These are phyloP conservation scores for Rhodomyrtus psidioides DNA, from an alignment of 441 rosid species.

Conservation along the genomic window DNA sequence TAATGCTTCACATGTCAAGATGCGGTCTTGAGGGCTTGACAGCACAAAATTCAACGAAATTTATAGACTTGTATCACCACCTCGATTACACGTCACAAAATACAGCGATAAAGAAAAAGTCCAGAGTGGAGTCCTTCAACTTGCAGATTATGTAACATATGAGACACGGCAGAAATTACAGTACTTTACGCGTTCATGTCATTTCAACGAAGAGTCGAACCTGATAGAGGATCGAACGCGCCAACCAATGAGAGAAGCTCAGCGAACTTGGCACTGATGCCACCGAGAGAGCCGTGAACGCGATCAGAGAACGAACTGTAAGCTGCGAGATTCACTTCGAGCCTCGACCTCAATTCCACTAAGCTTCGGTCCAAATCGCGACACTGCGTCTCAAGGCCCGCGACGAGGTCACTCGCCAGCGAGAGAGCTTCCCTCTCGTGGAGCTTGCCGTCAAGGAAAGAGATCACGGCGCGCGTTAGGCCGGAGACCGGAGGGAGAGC, in stretches of 20 bases:
- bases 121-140: not conserved
- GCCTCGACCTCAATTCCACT: conserved; percentile 38
- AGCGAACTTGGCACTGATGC: conserved; percentile 37
- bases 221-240: conserved; percentile 26
- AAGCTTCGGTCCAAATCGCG: conserved; percentile 46
- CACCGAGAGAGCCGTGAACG: conserved; percentile 21
- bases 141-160: not conserved
- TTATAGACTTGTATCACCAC: not conserved
- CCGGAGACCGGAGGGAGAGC: conserved; percentile 37
- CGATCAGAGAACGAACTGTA: conserved; percentile 67
- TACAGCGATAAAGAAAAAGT: not conserved
- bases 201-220: conserved; percentile 6
- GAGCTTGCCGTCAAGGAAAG: conserved; percentile 51
- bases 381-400: conserved; percentile 51
- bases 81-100: not conserved
- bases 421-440: conserved; percentile 29
- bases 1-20: not conserved
- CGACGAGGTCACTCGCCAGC: conserved; percentile 32
- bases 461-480: conserved; percentile 38
- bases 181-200: not conserved
- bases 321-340: conserved; percentile 39
- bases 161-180: not conserved
- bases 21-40: not conserved
- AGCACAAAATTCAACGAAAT: not conserved
- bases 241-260: conserved; percentile 39